phyloP scores from a whole-genome alignment of 2,329 filamentous ascomycete genomes.

The Penicillium psychrosexuale region DNA sequence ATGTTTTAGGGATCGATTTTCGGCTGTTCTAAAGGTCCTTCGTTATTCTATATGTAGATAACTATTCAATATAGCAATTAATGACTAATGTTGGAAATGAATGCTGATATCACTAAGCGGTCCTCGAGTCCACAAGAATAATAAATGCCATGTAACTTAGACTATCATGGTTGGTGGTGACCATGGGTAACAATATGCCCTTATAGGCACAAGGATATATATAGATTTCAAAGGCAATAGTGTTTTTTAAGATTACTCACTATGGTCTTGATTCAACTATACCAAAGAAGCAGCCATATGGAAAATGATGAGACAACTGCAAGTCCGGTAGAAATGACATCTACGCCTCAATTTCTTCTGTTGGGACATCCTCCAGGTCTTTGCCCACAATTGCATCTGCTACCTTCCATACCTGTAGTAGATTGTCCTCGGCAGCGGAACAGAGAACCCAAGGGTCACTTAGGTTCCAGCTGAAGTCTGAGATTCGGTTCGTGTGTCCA shows the following conservation, averaged over 20 bases:
- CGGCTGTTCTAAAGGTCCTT: too few species aligned
- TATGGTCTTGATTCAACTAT: neutral
- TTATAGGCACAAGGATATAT: too few species aligned
- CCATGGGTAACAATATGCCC: neutral
- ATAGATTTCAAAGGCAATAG: too few species aligned
- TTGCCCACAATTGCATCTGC: constrained; percentile 76
- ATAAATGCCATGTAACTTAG: neutral
- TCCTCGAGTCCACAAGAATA: too few species aligned
- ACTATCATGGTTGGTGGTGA: neutral
- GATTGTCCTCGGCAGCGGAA: constrained; percentile 92
- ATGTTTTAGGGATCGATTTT: too few species aligned
- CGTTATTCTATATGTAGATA: too few species aligned
- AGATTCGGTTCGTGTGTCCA: constrained; percentile 93
- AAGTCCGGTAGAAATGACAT: neutral
- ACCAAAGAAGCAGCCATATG: neutral
- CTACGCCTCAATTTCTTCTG: constrained; percentile 68
- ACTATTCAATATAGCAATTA: neutral
- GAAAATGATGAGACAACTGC: neutral
- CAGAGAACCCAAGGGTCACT: constrained; percentile 97
- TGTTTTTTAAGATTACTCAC: neutral
- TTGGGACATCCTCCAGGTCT: constrained; percentile 70
- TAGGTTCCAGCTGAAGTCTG: constrained; percentile 96
- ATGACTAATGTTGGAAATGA: neutral
- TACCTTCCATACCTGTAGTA: constrained; percentile 92
- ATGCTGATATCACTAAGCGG: neutral